Conservation (phyloP, 805 yeast species). For the Wickerhamiella dianesei region DNA sequence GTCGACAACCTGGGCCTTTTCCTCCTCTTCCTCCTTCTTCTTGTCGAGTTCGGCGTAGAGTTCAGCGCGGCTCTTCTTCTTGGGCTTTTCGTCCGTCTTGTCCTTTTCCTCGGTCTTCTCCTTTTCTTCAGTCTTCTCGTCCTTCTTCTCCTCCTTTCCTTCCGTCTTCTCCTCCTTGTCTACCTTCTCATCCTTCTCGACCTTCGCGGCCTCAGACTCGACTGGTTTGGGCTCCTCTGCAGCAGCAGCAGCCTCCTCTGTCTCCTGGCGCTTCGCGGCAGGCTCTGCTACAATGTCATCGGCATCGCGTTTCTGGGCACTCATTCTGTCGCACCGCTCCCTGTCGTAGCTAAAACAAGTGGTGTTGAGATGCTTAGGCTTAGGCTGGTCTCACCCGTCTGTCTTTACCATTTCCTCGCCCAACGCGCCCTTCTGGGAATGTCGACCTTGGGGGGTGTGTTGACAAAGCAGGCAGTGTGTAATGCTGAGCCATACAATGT, state of each 20-base stretch:
- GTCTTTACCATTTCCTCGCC: too few species aligned
- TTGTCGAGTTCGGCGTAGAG: not conserved
- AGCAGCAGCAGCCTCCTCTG: constrained; percentile 9
- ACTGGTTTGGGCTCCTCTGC: constrained; percentile 6
- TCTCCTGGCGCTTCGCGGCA: constrained; percentile 4
- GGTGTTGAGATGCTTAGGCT: not conserved
- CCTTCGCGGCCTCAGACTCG: constrained; percentile 5
- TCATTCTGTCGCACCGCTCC: not conserved
- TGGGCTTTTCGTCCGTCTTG: constrained; percentile 3
- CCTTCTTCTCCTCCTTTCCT: constrained; percentile 9
- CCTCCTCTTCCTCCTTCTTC: not conserved
- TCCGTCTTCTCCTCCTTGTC: constrained; percentile 9
- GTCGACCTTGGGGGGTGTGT: too few species aligned
- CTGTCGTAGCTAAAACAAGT: not conserved
- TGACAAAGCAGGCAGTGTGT: too few species aligned
- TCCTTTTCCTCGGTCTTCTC: constrained; percentile 12
- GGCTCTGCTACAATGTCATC: not conserved
- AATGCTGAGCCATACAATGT: too few species aligned
- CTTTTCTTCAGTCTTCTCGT: constrained; percentile 4
- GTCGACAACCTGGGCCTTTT: constrained; percentile 3
- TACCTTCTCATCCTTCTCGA: constrained; percentile 1
- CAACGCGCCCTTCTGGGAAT: too few species aligned
- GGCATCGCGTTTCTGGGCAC: not conserved
- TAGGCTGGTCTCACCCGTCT: too few species aligned
- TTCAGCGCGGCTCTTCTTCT: constrained; percentile 7